Percentiles rank a stretch among this genome's conserved stretches.
Conservation (phyloP, 2,329 filamentous ascomycete genomes). For the Colletotrichum phormii region DNA sequence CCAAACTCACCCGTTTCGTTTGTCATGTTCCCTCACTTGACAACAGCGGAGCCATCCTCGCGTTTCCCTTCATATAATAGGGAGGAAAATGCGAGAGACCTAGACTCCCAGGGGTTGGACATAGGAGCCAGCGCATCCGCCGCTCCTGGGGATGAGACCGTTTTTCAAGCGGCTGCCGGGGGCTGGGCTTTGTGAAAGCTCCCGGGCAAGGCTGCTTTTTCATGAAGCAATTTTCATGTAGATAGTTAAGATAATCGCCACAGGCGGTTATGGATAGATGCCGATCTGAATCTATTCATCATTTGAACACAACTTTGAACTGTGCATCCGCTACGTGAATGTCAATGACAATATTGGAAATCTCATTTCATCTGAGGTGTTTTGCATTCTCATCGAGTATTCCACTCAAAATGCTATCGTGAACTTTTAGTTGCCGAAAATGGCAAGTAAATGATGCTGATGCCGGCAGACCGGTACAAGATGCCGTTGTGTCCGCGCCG, state of each 20-base stretch:
- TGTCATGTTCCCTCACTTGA: constrained; percentile 30
- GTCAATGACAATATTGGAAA: no score
- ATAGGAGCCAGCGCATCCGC: constrained; percentile 3
- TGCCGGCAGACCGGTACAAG: background rate
- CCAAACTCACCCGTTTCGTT: constrained; percentile 30
- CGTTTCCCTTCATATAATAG: constrained; percentile 3
- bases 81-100: constrained; percentile 24
- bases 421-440: background rate
- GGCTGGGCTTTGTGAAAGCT: constrained; percentile 43
- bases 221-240: constrained; percentile 33
- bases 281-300: constrained; percentile 64
- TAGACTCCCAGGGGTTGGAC: constrained; percentile 36
- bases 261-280: constrained; percentile 54
- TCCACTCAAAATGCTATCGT: no score
- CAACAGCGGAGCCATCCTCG: constrained; percentile 30
- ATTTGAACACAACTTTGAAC: constrained; percentile 23
- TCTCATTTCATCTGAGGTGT: no score
- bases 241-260: constrained; percentile 39
- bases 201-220: constrained; percentile 45
- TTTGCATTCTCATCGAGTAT: no score
- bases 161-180: constrained; percentile 39
- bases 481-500: background rate
- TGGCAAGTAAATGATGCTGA: background rate
- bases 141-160: constrained; percentile 27
- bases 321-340: background rate